Evolutionary conservation across 2,329 filamentous ascomycete species (phyloP), one percentile per base, ranked within the genome.

Genomic region (Colletotrichum australisinense): DNA sequence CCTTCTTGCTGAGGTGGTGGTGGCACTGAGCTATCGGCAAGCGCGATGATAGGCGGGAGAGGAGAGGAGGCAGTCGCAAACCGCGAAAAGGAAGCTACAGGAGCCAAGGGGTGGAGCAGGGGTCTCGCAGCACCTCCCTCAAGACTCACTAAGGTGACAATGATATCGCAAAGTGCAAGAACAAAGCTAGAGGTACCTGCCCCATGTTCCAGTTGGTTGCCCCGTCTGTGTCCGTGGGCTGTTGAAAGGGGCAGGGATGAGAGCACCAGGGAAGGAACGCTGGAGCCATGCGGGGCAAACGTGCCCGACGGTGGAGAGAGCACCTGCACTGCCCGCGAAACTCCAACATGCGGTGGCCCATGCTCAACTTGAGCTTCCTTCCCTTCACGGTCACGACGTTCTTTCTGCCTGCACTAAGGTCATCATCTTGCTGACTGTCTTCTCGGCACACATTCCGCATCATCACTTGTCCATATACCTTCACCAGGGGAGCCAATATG

Each of bases 241-340:
- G 56, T 68, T 24, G 59, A 46, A 49, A 19, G 2, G 42, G 42
- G 42, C 60, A 73, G 56, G 67, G 70, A 62, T 72, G 26, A 9
- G 28, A 53, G 60, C 42, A 63, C 11, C 26, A 53, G 14, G n/a
- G 62, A 38, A 28, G 57, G 58, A 38, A 16, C 16, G 46, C 46
- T 52, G 24, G 46, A 49, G 24, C 60, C 60, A 64, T 71, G 67
- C 49, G 66, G 71, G 70, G 56, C 62, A 49, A 49, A 73, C 57
- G 67, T 62, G 70, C 70, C 67, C 67, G 60, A 66, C 26, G 24
- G 46, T 73, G 60, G 70, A 70, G 30, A 56, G 24, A 28, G 24
- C 28, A 32, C 30, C 30, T 32, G 30, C 62, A 67, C 63, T 26
- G 68, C 68, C 63, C 46, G 22, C 59, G 30, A 53, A 59, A 42